phyloP scores from a whole-genome alignment of 352 stramenopile genomes.

The Phytophthora capsici region DNA sequence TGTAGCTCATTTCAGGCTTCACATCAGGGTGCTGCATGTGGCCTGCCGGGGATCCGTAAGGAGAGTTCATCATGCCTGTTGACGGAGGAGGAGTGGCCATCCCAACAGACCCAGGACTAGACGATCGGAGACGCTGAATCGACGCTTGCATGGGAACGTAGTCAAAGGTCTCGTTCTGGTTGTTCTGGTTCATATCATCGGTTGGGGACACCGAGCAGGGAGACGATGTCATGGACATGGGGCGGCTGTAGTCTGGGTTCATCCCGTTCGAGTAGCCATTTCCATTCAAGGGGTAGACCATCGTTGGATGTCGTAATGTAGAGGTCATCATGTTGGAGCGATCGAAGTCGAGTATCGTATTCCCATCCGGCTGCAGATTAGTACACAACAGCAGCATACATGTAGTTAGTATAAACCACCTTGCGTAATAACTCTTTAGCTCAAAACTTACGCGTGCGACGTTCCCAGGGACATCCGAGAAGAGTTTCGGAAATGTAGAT shows the following conservation, averaged over 20 bases:
- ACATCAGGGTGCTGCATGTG: conserved; percentile 41
- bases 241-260: conserved; percentile 34
- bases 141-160: conserved; percentile 53
- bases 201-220: conserved; percentile 25
- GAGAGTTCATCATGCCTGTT: conserved; percentile 46
- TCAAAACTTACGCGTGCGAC: conserved; percentile 45
- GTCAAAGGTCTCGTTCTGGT: conserved; percentile 49
- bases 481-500: conserved; percentile 73
- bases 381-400: background rate
- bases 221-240: conserved; percentile 45
- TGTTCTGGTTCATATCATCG: conserved; percentile 40
- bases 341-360: conserved; percentile 54
- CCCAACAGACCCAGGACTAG: conserved; percentile 32
- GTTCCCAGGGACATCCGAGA: conserved; percentile 40
- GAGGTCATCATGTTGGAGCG: conserved; percentile 51
- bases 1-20: conserved; percentile 41
- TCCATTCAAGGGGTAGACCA: conserved; percentile 36
- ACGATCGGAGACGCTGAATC: conserved; percentile 39
- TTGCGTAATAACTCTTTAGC: background rate
- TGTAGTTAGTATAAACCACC: conserved; percentile 11
- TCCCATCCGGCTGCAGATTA: conserved; percentile 34
- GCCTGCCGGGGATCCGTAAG: conserved; percentile 39
- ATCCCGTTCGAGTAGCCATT: conserved; percentile 41
- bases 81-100: conserved; percentile 38
- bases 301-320: conserved; percentile 48